Evolutionary conservation across 2,329 filamentous ascomycete genomes (phyloP).

Genomic region (Elsinoe batatas): DNA sequence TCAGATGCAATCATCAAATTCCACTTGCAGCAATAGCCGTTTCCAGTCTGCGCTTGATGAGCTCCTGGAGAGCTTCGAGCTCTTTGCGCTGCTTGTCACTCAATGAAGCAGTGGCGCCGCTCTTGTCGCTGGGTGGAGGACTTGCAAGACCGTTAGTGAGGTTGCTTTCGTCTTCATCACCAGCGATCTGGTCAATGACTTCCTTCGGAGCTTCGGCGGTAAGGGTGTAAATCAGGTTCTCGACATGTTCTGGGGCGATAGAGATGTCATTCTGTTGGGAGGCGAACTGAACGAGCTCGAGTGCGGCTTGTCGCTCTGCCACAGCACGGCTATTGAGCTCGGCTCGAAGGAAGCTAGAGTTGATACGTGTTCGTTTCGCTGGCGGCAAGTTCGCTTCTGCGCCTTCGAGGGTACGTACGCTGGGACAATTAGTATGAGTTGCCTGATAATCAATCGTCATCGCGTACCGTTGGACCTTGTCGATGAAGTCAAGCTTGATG

Average conservation of each 20-base stretch:
- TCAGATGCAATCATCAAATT: background rate
- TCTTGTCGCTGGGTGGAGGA: constrained; percentile 16
- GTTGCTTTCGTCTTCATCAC: constrained; percentile 20
- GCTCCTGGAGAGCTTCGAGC: constrained; percentile 27
- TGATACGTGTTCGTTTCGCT: background rate
- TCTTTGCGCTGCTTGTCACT: constrained; percentile 27
- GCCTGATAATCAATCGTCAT: constrained; percentile 13
- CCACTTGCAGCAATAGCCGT: background rate
- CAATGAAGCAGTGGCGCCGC: constrained; percentile 19
- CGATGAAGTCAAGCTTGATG: constrained; percentile 51
- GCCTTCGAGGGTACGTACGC: background rate
- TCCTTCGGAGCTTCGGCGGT: constrained; percentile 39
- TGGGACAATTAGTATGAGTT: constrained; percentile 17
- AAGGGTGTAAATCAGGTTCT: constrained; percentile 48
- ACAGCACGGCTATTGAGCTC: constrained; percentile 40
- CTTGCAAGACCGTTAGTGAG: constrained; percentile 14
- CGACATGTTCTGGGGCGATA: constrained; percentile 36
- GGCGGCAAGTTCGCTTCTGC: constrained; percentile 9
- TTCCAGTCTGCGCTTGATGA: constrained; percentile 26
- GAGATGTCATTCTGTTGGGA: constrained; percentile 41
- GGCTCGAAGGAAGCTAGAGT: constrained; percentile 19
- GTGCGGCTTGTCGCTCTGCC: constrained; percentile 55
- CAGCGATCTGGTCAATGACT: constrained; percentile 32
- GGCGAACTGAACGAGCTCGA: constrained; percentile 52
- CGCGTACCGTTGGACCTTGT: constrained; percentile 43